Base-by-base conservation (phyloP, 129 eudicot species). In the Lactuca saligna region DNA sequence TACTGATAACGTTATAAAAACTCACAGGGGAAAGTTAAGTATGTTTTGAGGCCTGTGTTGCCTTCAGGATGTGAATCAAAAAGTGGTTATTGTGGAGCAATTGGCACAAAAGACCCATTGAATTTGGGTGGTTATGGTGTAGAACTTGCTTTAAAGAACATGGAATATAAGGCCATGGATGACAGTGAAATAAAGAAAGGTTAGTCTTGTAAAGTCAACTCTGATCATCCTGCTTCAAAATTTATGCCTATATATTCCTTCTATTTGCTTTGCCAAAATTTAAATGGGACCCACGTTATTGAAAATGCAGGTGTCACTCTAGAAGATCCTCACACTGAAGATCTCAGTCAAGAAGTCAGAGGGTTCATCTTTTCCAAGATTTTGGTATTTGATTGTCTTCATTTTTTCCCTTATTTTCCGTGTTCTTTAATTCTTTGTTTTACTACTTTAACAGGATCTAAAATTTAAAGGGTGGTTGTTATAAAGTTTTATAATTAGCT, bases 131-230 rank as follows among this genome's bases (percentile, higher is more conserved):
- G 98, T 41, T 93, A 93, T 80, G 98, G 98, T 66, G 97, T 89
- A 39, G 98, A 93, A 83, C 98, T 93, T 79, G 98, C 98, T 54
- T 77, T 93, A 79, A 93, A 93, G 84, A 93, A 93, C 82, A 93
- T 93, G 98, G 98, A 93, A 72, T 93, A 93, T 51, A 93, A 93
- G 72, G 98, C 98, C 72, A 93, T 93, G 97, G 98, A 93, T 83
- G 98, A 93, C 81, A 93, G 90, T 69, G 82, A 82, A 48, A 75
- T 93, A 54, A 93, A 85, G 70, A 90, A 93, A 80, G 91, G 98
- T 89, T 53, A 76, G 82, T 33, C 33, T 66, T 14, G 4, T 14
- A 41, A 20, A 58, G 15, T 41, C 41, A 7, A 59, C 25, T 25
- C 29, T 25, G 29, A 25, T 25, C 29, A 25, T 25, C 29, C 29